These are phyloP conservation scores for Lablab purpureus DNA, from an alignment of 306 rosid species.

Conservation along the genomic window DNA sequence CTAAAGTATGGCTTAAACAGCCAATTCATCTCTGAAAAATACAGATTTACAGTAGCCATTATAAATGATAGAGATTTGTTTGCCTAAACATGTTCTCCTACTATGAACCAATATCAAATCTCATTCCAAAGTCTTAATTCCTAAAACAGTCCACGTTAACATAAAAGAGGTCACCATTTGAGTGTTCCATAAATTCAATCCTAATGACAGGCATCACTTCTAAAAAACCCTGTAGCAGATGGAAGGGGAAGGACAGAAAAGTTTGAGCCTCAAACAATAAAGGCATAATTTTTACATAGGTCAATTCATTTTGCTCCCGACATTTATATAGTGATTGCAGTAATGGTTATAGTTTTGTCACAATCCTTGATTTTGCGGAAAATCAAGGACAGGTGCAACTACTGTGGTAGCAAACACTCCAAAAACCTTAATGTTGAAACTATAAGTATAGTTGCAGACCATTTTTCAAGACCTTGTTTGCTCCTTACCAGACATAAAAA, in stretches of 20 bases:
- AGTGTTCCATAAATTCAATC: background rate
- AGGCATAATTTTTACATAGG: background rate
- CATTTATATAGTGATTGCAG: background rate
- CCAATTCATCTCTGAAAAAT: slow-evolving; percentile 15
- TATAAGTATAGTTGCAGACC: background rate
- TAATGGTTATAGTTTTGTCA: background rate
- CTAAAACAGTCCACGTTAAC: background rate
- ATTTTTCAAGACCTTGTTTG: background rate
- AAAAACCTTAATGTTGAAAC: background rate
- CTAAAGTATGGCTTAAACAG: slow-evolving; percentile 21
- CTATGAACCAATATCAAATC: slow-evolving; percentile 10
- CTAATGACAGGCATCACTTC: slow-evolving; percentile 38
- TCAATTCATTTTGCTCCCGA: background rate
- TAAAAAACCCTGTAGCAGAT: background rate
- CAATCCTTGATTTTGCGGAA: background rate
- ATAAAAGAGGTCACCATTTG: background rate
- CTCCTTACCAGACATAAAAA: background rate
- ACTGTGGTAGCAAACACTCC: background rate
- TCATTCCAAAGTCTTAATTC: slow-evolving; percentile 31
- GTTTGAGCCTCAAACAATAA: background rate
- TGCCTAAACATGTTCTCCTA: slow-evolving; percentile 23
- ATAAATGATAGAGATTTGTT: slow-evolving; percentile 30
- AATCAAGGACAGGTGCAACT: background rate
- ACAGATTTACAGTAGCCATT: slow-evolving; percentile 19
- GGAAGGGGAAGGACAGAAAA: background rate